These are phyloP conservation scores for Zizania latifolia DNA, from an alignment of 176 grass and related monocot genomes.

Conservation along the genomic window DNA sequence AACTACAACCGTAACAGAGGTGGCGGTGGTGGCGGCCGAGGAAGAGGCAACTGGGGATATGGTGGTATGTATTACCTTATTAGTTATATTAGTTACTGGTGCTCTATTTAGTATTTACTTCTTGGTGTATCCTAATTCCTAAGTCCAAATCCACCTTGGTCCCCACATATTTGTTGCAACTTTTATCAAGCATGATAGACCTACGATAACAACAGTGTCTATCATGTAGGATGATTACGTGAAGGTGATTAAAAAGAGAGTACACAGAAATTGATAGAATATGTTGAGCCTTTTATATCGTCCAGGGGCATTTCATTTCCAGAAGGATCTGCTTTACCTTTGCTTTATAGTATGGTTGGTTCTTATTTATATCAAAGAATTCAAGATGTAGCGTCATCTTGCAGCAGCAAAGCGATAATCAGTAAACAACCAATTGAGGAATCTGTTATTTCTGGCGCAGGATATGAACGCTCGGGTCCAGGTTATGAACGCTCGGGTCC, in stretches of 20 bases:
- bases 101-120: neutral
- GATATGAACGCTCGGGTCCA: no score
- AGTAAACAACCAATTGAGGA: neutral
- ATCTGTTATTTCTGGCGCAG: slow-evolving; percentile 30
- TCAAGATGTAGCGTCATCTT: neutral
- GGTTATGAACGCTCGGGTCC: no score
- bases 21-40: slow-evolving; percentile 40
- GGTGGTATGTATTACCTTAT: slow-evolving; percentile 55
- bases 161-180: neutral
- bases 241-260: neutral
- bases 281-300: neutral
- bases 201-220: neutral
- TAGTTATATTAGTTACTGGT: neutral
- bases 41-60: slow-evolving; percentile 72
- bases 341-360: neutral
- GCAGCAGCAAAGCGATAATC: neutral
- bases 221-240: neutral
- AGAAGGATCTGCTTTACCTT: neutral
- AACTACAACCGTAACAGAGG: slow-evolving; percentile 57
- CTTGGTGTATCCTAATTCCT: neutral
- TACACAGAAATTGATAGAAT: neutral
- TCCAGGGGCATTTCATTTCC: neutral
- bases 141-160: neutral
- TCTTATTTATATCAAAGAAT: neutral
- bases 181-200: neutral